Evolutionary conservation across 2,329 filamentous ascomycete species (phyloP).

Genomic region (Colletotrichum gigasporum): DNA sequence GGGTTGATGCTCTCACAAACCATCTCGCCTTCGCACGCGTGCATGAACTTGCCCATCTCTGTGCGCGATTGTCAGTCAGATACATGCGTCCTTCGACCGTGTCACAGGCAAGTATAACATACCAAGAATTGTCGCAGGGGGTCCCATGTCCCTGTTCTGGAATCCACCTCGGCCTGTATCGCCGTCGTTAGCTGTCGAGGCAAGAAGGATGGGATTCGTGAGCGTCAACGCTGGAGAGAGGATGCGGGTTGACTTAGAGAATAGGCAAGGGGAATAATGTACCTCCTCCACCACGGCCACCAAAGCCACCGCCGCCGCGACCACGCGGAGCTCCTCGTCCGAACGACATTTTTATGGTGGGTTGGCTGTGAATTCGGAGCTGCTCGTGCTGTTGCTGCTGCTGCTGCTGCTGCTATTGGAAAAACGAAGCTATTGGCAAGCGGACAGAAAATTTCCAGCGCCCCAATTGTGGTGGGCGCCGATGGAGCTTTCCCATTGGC

Average conservation of each 20-base stretch:
- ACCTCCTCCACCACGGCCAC: constrained; percentile 32
- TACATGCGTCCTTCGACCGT: neutral
- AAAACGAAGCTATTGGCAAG: constrained; percentile 6
- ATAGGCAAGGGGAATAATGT: neutral
- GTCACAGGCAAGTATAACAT: neutral
- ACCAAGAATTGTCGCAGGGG: constrained; percentile 33
- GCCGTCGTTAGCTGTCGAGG: constrained; percentile 4
- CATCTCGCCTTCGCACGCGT: constrained; percentile 97
- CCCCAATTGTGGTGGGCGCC: constrained; percentile 26
- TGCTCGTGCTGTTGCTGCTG: constrained; percentile 20
- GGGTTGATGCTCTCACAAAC: constrained; percentile 94
- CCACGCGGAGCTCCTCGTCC: constrained; percentile 34
- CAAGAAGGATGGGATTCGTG: neutral
- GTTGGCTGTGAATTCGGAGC: constrained; percentile 21
- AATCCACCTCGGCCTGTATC: constrained; percentile 31
- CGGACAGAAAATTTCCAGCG: constrained; percentile 33
- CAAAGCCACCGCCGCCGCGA: constrained; percentile 32
- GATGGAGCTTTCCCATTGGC: constrained; percentile 27
- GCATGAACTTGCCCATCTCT: constrained; percentile 95
- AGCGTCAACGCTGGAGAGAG: neutral
- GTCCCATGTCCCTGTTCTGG: constrained; percentile 33
- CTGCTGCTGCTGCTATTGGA: constrained; percentile 10
- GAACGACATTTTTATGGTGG: constrained; percentile 32
- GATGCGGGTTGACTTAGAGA: neutral
- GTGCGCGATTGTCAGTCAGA: constrained; percentile 22